phyloP scores from a whole-genome alignment of 345 rosid genomes.

The Clarkia xantiana region DNA sequence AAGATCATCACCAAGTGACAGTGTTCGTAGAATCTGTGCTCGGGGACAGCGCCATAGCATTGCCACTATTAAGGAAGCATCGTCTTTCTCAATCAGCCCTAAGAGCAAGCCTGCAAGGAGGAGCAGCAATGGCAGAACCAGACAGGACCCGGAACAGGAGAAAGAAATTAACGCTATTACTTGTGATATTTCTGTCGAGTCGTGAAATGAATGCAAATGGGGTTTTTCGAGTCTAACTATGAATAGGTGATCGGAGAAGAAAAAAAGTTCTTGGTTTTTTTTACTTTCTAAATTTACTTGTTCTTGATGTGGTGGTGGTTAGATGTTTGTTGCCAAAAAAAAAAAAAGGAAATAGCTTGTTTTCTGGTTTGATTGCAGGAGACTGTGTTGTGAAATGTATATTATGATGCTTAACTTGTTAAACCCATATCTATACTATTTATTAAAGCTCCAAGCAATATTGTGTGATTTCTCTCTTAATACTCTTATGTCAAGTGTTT shows the following conservation, averaged over 20 bases:
- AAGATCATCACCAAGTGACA: slow-evolving; percentile 28
- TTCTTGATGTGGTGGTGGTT: slow-evolving; percentile 10
- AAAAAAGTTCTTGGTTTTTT: not conserved
- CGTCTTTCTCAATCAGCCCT: slow-evolving; percentile 8
- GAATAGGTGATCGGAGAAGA: slow-evolving; percentile 11
- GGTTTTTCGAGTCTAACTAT: slow-evolving; percentile 15
- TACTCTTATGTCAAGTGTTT: too few species aligned
- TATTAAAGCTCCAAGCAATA: too few species aligned
- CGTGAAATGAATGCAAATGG: slow-evolving; percentile 15
- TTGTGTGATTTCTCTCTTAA: too few species aligned
- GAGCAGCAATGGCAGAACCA: slow-evolving; percentile 37
- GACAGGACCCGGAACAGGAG: slow-evolving; percentile 25
- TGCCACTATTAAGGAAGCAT: slow-evolving; percentile 29
- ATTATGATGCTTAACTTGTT: slow-evolving; percentile 4
- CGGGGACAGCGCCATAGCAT: slow-evolving; percentile 53
- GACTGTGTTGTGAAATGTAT: slow-evolving; percentile 7
- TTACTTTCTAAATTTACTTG: not conserved
- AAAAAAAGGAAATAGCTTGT: slow-evolving; percentile 4
- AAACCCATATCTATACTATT: too few species aligned
- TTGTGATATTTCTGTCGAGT: slow-evolving; percentile 22
- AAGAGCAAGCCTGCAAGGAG: slow-evolving; percentile 22
- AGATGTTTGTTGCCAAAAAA: slow-evolving; percentile 1
- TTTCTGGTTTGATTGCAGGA: slow-evolving; percentile 5
- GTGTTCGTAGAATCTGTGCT: slow-evolving; percentile 33
- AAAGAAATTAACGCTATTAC: slow-evolving; percentile 24